Evolutionary conservation across 108 stramenopile genomes (phyloP).

Genomic region (Pseudonitzschia multistriata): DNA sequence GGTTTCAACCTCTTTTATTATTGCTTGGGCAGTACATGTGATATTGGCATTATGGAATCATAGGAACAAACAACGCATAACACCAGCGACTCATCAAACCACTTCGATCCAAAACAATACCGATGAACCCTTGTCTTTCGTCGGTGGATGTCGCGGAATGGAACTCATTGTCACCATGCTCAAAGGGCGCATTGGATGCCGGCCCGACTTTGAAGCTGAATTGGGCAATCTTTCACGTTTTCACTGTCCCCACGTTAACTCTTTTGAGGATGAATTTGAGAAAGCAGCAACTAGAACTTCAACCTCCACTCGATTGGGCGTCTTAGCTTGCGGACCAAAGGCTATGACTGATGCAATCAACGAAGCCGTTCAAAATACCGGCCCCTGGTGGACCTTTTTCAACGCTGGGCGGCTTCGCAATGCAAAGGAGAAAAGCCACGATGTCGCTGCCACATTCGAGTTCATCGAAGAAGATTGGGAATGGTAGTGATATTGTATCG

Average conservation of each 20-base stretch:
- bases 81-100: too few species aligned
- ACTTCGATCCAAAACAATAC: not conserved
- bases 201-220: not conserved
- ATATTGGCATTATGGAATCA: not conserved
- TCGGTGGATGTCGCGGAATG: not conserved
- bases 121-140: not conserved
- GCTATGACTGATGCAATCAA: not conserved
- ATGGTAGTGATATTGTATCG: too few species aligned
- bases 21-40: not conserved
- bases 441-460: not conserved
- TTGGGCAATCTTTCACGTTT: not conserved
- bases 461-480: slow-evolving; percentile 10
- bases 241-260: not conserved
- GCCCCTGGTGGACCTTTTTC: not conserved
- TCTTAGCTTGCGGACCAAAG: not conserved
- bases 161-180: not conserved
- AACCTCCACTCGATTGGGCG: not conserved
- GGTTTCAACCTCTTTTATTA: not conserved
- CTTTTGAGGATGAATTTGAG: too few species aligned
- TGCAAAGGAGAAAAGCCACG: too few species aligned
- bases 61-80: not conserved
- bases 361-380: not conserved
- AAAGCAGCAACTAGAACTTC: too few species aligned
- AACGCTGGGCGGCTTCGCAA: not conserved
- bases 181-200: not conserved